These are phyloP conservation scores for Botrytis byssoidea DNA, from an alignment of 2,329 filamentous ascomycete species.

Conservation along the genomic window DNA sequence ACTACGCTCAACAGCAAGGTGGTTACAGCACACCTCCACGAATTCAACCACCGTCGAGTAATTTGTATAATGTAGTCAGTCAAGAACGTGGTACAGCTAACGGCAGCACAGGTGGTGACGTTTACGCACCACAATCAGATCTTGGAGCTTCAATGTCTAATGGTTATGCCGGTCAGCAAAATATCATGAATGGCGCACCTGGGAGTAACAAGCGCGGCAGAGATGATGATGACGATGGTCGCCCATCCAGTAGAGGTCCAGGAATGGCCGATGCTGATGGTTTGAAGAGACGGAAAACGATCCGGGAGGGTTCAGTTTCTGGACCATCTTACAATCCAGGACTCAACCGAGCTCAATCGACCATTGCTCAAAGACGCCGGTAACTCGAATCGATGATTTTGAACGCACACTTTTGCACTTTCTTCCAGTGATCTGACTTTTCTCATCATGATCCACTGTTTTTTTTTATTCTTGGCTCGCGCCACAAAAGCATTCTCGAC, in stretches of 20 bases:
- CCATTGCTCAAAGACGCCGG: slow-evolving; percentile 43
- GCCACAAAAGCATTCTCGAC: slow-evolving; percentile 35
- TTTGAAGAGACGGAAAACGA: slow-evolving; percentile 77
- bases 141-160: slow-evolving; percentile 55
- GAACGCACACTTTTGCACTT: slow-evolving; percentile 32
- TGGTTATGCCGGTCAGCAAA: slow-evolving; percentile 62
- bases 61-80: slow-evolving; percentile 85
- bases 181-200: slow-evolving; percentile 62
- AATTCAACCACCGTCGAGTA: slow-evolving; percentile 67
- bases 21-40: slow-evolving; percentile 78
- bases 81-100: slow-evolving; percentile 69
- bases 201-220: slow-evolving; percentile 45
- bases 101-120: slow-evolving; percentile 63
- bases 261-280: slow-evolving; percentile 54
- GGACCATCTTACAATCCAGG: slow-evolving; percentile 49
- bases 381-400: slow-evolving; percentile 24
- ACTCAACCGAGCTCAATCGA: slow-evolving; percentile 48
- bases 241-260: slow-evolving; percentile 57
- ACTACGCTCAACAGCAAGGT: slow-evolving; percentile 63
- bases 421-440: slow-evolving; percentile 27
- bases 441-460: slow-evolving; percentile 23
- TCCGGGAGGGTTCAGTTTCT: slow-evolving; percentile 60
- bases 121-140: slow-evolving; percentile 67
- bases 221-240: slow-evolving; percentile 50
- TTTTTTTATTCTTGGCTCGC: slow-evolving; percentile 25